Base-by-base conservation (phyloP, 2,329 filamentous ascomycete species). In the Verruconis gallopava region DNA sequence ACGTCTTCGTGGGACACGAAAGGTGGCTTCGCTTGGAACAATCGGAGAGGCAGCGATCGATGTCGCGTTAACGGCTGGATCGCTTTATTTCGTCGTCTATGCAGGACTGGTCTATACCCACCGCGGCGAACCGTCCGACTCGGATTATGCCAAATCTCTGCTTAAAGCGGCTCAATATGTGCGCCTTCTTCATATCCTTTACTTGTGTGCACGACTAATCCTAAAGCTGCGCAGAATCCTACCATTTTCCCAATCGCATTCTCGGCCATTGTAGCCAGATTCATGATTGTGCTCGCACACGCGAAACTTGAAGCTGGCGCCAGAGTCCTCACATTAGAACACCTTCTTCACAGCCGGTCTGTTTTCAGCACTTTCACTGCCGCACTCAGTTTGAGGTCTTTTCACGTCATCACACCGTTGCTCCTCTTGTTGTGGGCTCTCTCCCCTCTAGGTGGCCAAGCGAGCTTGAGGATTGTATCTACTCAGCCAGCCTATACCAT, bases 191-290 rank as follows among this genome's bases (percentile, higher is more conserved):
- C 25, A n/a, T n/a, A n/a, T n/a, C n/a, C n/a, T n/a, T n/a, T n/a
- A n/a, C n/a, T n/a, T n/a, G n/a, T n/a, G n/a, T n/a, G n/a, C n/a
- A n/a, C n/a, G n/a, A n/a, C n/a, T n/a, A n/a, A n/a, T n/a, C n/a
- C n/a, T n/a, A n/a, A n/a, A n/a, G n/a, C n/a, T 9, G 6, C n/a
- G 25, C 25, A 30, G 25, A n/a, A n/a, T 9, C 58, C 59, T 2
- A 59, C 58, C 0, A 42, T 62, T 6, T 61, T 57, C 22, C 59
- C 58, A 0, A 58, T 62, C 11, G 21, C 59, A 0, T 61, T 61
- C 30, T 56, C 58, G 0, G 58, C 59, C 0, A 55, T 62, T 1
- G 48, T 43, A 20, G 58, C 58, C 2, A 47, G 55, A 6, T 57
- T 57, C 14, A 51, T 60, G 47, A 59, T 59, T 34, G 59, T 57